Conservation (phyloP, 257 asterid species). For the Scutellaria baicalensis region DNA sequence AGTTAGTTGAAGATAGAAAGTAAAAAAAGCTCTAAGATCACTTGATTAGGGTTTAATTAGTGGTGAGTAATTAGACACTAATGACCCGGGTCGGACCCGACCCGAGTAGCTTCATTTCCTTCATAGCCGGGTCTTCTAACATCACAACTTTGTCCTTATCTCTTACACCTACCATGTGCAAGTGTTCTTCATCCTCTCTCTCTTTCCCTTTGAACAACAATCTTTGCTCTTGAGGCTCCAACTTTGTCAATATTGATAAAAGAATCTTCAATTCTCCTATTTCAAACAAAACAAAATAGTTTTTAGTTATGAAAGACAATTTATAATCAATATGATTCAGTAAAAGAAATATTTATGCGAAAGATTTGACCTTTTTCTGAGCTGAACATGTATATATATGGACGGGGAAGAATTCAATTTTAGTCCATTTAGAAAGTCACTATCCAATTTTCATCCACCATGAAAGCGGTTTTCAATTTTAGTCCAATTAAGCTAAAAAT, state of each 20-base stretch:
- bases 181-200: constrained; percentile 60
- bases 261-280: constrained; percentile 66
- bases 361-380: too few relatives aligned
- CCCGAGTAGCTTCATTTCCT: constrained; percentile 48
- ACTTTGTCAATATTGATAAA: constrained; percentile 46
- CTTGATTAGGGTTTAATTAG: constrained; percentile 1
- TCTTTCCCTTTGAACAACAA: constrained; percentile 75
- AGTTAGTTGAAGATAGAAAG: constrained; percentile 23
- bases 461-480: too few relatives aligned
- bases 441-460: too few relatives aligned
- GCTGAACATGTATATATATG: too few relatives aligned
- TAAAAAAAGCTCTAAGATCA: not conserved
- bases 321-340: too few relatives aligned
- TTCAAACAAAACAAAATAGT: not conserved
- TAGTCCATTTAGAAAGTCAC: too few relatives aligned
- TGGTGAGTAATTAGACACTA: constrained; percentile 29
- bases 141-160: constrained; percentile 71
- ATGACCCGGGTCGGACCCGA: constrained; percentile 27
- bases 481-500: too few relatives aligned
- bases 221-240: constrained; percentile 70
- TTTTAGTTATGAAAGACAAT: not conserved
- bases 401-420: too few relatives aligned
- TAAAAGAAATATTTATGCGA: too few relatives aligned
- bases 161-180: constrained; percentile 83
- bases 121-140: constrained; percentile 75